Percentiles rank a stretch among this genome's conserved stretches.
phyloP scores from a whole-genome alignment of 805 yeast genomes.

The Metschnikowia orientalis region DNA sequence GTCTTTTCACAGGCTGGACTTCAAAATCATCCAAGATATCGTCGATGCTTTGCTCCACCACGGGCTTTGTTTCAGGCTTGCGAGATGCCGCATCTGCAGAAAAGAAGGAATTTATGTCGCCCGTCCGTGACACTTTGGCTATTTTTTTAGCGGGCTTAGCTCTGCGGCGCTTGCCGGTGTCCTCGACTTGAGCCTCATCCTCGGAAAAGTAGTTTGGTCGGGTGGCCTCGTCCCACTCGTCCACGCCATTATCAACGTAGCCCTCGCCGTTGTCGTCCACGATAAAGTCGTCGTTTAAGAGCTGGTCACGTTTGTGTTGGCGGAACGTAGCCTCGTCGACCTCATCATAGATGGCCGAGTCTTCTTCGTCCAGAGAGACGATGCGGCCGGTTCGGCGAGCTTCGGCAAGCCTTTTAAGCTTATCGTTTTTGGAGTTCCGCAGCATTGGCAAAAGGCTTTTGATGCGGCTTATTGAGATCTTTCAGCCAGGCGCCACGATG shows the following conservation, averaged over 20 bases:
- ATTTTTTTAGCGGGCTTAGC: slow-evolving; percentile 29
- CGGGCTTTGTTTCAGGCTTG: slow-evolving; percentile 14
- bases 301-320: slow-evolving; percentile 69
- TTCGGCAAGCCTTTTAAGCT: slow-evolving; percentile 57
- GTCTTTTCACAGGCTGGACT: slow-evolving; percentile 11
- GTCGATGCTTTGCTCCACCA: slow-evolving; percentile 19
- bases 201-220: slow-evolving; percentile 53
- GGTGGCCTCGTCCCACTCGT: slow-evolving; percentile 70
- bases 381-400: slow-evolving; percentile 59
- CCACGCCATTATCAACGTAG: slow-evolving; percentile 88
- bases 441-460: too few species aligned
- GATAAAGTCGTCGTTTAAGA: slow-evolving; percentile 87
- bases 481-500: too few species aligned
- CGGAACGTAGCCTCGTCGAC: slow-evolving; percentile 78
- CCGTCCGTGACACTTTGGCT: slow-evolving; percentile 37
- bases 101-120: slow-evolving; percentile 52
- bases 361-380: slow-evolving; percentile 41
- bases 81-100: slow-evolving; percentile 21
- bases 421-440: slow-evolving; percentile 38
- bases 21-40: slow-evolving; percentile 20
- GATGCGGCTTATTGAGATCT: too few species aligned
- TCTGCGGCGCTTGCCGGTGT: slow-evolving; percentile 24
- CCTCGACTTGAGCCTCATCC: slow-evolving; percentile 50
- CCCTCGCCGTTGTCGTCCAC: slow-evolving; percentile 94
- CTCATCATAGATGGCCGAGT: slow-evolving; percentile 73